A percentile compares a stretch with the other conserved stretches of the same genome.
Evolutionary conservation across 495 filamentous ascomycete genomes (phyloP).

Genomic region (Pyrenula massariospora): DNA sequence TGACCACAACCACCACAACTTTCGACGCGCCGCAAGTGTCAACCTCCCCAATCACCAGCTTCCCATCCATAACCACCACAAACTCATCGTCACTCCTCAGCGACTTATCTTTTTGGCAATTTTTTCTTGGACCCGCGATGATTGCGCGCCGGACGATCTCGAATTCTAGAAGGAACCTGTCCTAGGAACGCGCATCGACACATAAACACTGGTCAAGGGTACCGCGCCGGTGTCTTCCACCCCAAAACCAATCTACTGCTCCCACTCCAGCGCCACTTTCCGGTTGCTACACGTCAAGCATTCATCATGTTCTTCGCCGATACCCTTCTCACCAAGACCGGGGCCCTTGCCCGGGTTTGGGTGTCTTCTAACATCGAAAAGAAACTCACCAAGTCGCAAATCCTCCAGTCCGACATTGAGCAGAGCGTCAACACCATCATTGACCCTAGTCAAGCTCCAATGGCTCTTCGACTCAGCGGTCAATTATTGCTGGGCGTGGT

Average conservation of each 20-base stretch:
- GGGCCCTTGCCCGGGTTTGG: conserved; percentile 95
- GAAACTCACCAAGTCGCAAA: conserved; percentile 91
- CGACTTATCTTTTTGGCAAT: background rate
- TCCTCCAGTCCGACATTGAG: conserved; percentile 83
- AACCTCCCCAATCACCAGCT: too few species aligned
- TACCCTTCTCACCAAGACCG: conserved; percentile 88
- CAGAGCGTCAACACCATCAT: conserved; percentile 92
- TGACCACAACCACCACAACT: background rate
- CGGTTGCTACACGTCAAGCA: background rate
- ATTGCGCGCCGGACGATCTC: background rate
- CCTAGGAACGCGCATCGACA: background rate
- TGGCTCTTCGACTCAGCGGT: conserved; percentile 87
- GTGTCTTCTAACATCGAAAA: conserved; percentile 94
- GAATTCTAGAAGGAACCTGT: background rate
- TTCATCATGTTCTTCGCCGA: conserved; percentile 90
- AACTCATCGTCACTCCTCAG: too few species aligned
- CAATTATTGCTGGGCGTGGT: conserved; percentile 92
- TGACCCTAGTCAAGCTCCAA: conserved; percentile 82
- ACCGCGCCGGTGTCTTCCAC: background rate
- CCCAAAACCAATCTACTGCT: background rate
- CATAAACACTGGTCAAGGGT: background rate
- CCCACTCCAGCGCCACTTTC: background rate
- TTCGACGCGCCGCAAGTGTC: background rate
- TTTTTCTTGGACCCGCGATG: background rate
- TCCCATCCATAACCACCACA: too few species aligned